A percentile compares a stretch with the other conserved stretches of the same genome.
Evolutionary conservation across 768 basidiomycete species (phyloP).

Genomic region (Nidularia pulvinata): DNA sequence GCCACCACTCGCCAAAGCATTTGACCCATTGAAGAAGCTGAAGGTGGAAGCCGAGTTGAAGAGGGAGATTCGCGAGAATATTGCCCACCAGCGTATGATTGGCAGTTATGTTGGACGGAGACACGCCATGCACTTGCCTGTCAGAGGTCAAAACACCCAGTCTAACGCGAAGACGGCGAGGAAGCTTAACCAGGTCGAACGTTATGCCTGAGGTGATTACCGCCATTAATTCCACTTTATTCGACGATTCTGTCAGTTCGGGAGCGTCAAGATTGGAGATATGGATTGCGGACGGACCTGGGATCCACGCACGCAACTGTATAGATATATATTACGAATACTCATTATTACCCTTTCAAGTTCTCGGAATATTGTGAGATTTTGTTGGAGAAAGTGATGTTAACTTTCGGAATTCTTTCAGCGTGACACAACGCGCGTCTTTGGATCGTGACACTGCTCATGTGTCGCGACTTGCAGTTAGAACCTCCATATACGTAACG

Average conservation of each 20-base stretch:
- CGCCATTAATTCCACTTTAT: no score
- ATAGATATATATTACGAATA: no score
- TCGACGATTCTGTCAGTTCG: no score
- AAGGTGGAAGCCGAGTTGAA: conserved; percentile 89
- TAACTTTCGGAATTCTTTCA: not conserved
- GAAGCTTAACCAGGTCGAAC: conserved; percentile 86
- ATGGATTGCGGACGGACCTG: no score
- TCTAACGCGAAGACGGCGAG: conserved; percentile 89
- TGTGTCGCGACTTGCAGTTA: not conserved
- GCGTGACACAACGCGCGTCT: not conserved
- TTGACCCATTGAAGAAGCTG: conserved; percentile 70
- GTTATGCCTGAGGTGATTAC: conserved; percentile 27
- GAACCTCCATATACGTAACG: not conserved
- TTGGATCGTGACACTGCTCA: not conserved
- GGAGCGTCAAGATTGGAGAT: no score
- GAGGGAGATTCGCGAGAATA: conserved; percentile 85
- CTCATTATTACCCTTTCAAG: no score
- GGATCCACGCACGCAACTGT: no score
- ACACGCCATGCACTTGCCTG: conserved; percentile 92
- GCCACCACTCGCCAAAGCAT: conserved; percentile 11
- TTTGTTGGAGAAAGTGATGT: no score
- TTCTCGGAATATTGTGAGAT: no score
- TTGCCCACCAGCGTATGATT: conserved; percentile 91
- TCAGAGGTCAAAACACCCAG: conserved; percentile 92
- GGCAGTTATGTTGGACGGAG: conserved; percentile 92